These are phyloP conservation scores for Colletotrichum lindemuthianum DNA, from an alignment of 2,329 filamentous ascomycete genomes.

Conservation along the genomic window DNA sequence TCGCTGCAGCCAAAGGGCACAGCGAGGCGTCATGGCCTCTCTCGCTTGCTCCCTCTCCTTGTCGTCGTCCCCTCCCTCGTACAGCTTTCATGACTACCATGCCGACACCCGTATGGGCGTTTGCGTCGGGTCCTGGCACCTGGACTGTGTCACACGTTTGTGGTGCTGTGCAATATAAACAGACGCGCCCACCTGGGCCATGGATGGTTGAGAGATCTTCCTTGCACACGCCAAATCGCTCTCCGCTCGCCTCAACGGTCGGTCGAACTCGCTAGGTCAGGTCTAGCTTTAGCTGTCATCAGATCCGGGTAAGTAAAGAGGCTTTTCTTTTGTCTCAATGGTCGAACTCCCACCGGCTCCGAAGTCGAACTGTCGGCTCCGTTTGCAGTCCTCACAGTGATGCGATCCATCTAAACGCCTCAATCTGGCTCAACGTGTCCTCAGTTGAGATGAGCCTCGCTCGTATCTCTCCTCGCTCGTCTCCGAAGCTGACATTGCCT, in stretches of 20 bases:
- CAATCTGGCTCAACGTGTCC: neutral
- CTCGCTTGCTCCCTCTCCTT: conserved; percentile 12
- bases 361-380: neutral
- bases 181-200: conserved; percentile 3
- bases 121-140: conserved; percentile 4
- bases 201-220: neutral
- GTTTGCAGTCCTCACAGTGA: neutral
- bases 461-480: neutral
- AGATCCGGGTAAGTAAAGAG: conserved; percentile 11
- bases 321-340: neutral
- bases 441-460: neutral
- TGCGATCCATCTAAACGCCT: neutral
- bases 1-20: conserved; percentile 13
- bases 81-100: conserved; percentile 6
- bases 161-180: conserved; percentile 24
- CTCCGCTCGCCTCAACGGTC: conserved; percentile 18
- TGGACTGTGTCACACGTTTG: neutral
- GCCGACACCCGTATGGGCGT: conserved; percentile 7
- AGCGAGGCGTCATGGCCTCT: conserved; percentile 6
- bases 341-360: neutral
- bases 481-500: neutral
- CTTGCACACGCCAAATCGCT: conserved; percentile 18
- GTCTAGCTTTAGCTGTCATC: conserved; percentile 12
- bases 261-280: neutral
- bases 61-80: neutral